These are phyloP conservation scores for Quambalaria eucalypti DNA, from an alignment of 1,284 basidiomycete genomes.

Conservation along the genomic window DNA sequence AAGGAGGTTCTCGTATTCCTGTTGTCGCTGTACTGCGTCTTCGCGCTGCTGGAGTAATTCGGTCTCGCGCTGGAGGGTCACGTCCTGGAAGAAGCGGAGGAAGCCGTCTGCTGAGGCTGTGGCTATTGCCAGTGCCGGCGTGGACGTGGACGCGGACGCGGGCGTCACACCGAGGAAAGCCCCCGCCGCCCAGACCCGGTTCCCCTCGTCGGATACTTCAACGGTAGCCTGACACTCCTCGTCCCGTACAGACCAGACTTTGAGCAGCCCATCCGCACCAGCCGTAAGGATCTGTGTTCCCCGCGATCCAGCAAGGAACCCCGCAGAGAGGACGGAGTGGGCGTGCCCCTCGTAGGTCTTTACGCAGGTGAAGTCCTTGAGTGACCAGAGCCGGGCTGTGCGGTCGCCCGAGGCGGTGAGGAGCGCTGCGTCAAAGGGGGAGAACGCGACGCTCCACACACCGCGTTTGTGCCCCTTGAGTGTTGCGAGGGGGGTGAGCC, in stretches of 20 bases:
- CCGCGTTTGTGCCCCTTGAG: constrained; percentile 94
- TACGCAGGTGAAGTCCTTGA: constrained; percentile 53
- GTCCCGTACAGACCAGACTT: constrained; percentile 83
- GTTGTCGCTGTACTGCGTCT: constrained; percentile 15
- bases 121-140: constrained; percentile 66
- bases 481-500: constrained; percentile 66
- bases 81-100: constrained; percentile 88
- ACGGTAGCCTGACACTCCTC: constrained; percentile 75
- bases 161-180: too few species aligned
- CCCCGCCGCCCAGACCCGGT: constrained; percentile 13
- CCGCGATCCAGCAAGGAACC: constrained; percentile 61
- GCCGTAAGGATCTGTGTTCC: constrained; percentile 81
- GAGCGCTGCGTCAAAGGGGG: constrained; percentile 69
- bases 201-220: constrained; percentile 66
- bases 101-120: constrained; percentile 90
- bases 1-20: neutral
- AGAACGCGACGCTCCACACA: constrained; percentile 88
- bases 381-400: constrained; percentile 83
- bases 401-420: constrained; percentile 92
- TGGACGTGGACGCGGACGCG: constrained; percentile 91
- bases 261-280: constrained; percentile 86
- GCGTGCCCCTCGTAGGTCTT: constrained; percentile 63
- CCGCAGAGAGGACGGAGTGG: constrained; percentile 86
- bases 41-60: constrained; percentile 41
- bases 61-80: constrained; percentile 68